Evolutionary conservation across 441 rosid species (phyloP), one percentile per base, ranked within the genome.

Genomic region (Eutrema salsugineum): DNA sequence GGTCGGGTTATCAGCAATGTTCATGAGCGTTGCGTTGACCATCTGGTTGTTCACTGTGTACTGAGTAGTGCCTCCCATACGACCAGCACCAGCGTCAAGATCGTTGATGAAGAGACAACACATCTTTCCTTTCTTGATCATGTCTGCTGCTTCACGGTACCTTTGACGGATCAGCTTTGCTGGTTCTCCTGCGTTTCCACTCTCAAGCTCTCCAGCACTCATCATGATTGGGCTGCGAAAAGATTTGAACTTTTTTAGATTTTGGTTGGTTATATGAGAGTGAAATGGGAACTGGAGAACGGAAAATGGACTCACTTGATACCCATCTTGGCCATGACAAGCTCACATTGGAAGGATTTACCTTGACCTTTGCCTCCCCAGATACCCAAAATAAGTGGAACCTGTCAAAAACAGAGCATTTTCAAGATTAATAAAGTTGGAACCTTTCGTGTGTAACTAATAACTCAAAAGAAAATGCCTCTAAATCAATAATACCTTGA

Each of bases 291-390:
- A 43, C 4, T 5, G 6, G 5, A 28, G 28, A n/a, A 28, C 11
- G 3, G 56, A 17, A 9, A 16, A 46, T 55, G 68, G 35, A 85
- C 95, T 81, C 71, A 94, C 99, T 78, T 94, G 70, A 94, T 94
- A 71, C 97, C 99, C 97, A 91, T 86, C 96, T 94, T 94, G 83
- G 92, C 88, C 68, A 94, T 86, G 54, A 94, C 97, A 61, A 94
- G 99, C 83, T 91, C 99, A 72, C 97, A 90, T 33, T 91, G 99
- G 91, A 94, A 94, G 54, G 99, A 91, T 81, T 94, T 94, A 71
- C 97, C 99, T 68, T 91, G 99, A 72, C 97, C 99, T 78, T 94
- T 94, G 80, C 99, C 99, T 87, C 97, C 99, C 99, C 99, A 94
- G 3, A 94, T 66, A 82, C 99, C 99, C 84, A 94, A 87, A 67